A percentile compares a stretch with the other conserved stretches of the same genome.
phyloP scores from a whole-genome alignment of 768 basidiomycete genomes.

The Paxillus rubicundulus region DNA sequence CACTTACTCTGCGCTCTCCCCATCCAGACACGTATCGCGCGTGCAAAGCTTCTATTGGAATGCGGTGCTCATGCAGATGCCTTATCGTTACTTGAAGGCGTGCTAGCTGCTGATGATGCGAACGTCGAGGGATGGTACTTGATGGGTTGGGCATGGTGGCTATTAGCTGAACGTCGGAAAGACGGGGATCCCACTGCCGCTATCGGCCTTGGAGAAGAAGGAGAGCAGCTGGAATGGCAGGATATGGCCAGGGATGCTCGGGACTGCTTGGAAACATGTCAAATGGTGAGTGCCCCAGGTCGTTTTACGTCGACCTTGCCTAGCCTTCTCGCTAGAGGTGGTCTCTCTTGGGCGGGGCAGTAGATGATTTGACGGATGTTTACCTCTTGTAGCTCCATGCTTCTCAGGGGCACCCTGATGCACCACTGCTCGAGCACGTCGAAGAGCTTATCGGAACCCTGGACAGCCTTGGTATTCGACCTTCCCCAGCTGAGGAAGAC shows the following conservation, averaged over 20 bases:
- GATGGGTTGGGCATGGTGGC: slow-evolving; percentile 91
- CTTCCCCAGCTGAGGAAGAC: slow-evolving; percentile 53
- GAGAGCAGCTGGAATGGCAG: slow-evolving; percentile 58
- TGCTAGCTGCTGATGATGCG: slow-evolving; percentile 79
- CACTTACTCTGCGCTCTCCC: slow-evolving; percentile 40
- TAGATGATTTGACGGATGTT: neutral
- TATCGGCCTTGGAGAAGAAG: slow-evolving; percentile 30
- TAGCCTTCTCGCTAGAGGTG: neutral
- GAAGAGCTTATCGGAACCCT: slow-evolving; percentile 69
- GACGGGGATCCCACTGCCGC: slow-evolving; percentile 47
- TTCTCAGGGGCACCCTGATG: slow-evolving; percentile 72
- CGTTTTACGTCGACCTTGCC: neutral
- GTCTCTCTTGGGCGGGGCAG: neutral
- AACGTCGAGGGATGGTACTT: slow-evolving; percentile 93
- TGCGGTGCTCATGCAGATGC: slow-evolving; percentile 68
- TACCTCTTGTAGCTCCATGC: slow-evolving; percentile 53
- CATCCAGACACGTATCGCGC: slow-evolving; percentile 64
- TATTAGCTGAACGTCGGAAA: slow-evolving; percentile 71
- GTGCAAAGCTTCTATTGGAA: slow-evolving; percentile 84
- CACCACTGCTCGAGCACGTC: slow-evolving; percentile 71
- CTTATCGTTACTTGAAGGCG: slow-evolving; percentile 69
- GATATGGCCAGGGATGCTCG: slow-evolving; percentile 77
- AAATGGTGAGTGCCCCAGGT: slow-evolving; percentile 51
- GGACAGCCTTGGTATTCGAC: slow-evolving; percentile 61
- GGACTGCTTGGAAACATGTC: slow-evolving; percentile 82